phyloP scores from a whole-genome alignment of 2,329 filamentous ascomycete species.

The Ophiosphaerella narmari region DNA sequence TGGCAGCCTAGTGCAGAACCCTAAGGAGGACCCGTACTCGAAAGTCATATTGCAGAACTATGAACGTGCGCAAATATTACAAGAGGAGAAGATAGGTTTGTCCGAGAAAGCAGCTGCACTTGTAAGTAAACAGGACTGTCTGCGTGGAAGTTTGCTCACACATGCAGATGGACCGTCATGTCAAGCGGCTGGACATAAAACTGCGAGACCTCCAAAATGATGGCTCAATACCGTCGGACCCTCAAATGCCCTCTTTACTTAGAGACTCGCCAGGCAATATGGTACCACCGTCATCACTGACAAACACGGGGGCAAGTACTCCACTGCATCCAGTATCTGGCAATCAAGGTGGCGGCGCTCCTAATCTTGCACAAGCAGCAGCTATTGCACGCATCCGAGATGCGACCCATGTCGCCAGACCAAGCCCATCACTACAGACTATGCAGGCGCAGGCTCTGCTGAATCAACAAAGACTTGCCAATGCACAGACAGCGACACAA shows the following conservation, averaged over 20 bases:
- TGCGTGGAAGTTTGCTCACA: slow-evolving; percentile 14
- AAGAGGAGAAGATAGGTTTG: slow-evolving; percentile 75
- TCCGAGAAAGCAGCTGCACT: slow-evolving; percentile 66
- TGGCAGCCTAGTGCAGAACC: slow-evolving; percentile 73
- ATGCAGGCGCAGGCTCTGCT: slow-evolving; percentile 44
- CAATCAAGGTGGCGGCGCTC: slow-evolving; percentile 59
- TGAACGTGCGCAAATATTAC: slow-evolving; percentile 69
- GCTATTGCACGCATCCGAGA: slow-evolving; percentile 50
- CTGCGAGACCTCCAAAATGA: slow-evolving; percentile 63
- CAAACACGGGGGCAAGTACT: slow-evolving; percentile 51
- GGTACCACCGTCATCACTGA: slow-evolving; percentile 53
- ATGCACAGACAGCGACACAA: slow-evolving; percentile 39
- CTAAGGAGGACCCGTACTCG: slow-evolving; percentile 72
- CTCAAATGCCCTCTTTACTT: slow-evolving; percentile 63
- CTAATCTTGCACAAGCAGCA: slow-evolving; percentile 56
- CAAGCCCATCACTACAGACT: slow-evolving; percentile 39
- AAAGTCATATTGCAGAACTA: slow-evolving; percentile 71
- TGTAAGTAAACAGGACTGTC: slow-evolving; percentile 50
- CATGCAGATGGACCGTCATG: slow-evolving; percentile 61
- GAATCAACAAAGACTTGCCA: slow-evolving; percentile 45
- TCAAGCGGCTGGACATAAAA: slow-evolving; percentile 66
- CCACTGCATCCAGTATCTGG: slow-evolving; percentile 61
- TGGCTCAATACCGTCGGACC: slow-evolving; percentile 63
- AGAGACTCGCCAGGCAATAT: slow-evolving; percentile 54
- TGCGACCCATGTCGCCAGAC: slow-evolving; percentile 41